phyloP scores from a whole-genome alignment of 345 rosid genomes.

The Erodium maritimum region DNA sequence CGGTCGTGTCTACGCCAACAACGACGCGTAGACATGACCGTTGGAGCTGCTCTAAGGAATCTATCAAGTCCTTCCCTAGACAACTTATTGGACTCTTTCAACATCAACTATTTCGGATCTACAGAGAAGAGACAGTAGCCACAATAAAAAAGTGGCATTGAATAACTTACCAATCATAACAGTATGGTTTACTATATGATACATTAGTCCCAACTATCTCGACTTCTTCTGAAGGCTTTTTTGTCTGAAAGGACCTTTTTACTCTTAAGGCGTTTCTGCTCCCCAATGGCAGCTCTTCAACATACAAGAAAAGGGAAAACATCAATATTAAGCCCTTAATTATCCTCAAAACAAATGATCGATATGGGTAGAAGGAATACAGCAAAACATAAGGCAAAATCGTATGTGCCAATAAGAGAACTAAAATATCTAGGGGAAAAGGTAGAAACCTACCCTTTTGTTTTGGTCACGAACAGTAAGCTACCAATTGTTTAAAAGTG shows the following conservation, averaged over 20 bases:
- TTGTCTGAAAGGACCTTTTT: slow-evolving; percentile 71
- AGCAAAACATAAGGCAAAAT: neutral
- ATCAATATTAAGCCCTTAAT: slow-evolving; percentile 1
- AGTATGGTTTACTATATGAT: neutral
- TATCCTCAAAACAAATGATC: neutral
- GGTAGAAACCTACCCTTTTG: too few species aligned
- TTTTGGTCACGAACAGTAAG: too few species aligned
- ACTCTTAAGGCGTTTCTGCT: slow-evolving; percentile 61
- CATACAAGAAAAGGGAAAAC: neutral
- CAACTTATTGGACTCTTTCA: too few species aligned
- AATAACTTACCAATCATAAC: neutral
- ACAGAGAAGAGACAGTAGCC: neutral
- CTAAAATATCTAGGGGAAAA: neutral
- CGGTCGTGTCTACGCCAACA: too few species aligned
- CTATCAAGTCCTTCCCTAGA: too few species aligned
- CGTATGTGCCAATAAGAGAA: neutral
- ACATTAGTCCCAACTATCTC: slow-evolving; percentile 59
- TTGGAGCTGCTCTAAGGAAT: too few species aligned
- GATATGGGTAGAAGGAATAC: neutral
- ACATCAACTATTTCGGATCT: too few species aligned
- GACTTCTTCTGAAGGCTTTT: slow-evolving; percentile 72
- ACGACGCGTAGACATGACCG: too few species aligned
- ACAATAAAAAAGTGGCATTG: neutral
- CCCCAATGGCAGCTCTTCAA: slow-evolving; percentile 79
- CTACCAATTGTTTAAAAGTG: too few species aligned